Conservation (phyloP, 2,329 filamentous ascomycete species). For the Diaporthe sp. region DNA sequence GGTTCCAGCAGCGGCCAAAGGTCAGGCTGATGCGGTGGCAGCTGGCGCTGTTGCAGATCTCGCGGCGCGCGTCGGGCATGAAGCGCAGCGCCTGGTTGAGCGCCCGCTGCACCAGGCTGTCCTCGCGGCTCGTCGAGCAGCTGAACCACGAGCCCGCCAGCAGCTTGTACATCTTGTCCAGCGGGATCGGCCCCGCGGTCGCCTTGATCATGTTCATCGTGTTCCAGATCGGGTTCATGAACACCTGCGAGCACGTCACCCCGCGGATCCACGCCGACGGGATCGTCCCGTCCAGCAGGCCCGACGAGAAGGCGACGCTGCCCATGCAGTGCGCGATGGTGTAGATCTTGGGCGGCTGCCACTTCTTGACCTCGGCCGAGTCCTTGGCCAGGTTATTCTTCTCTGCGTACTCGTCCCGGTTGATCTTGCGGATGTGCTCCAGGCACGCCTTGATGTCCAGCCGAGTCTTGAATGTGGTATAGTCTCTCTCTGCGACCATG, state of each 20-base stretch:
- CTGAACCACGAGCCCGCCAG: slow-evolving; percentile 69
- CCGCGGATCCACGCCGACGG: slow-evolving; percentile 70
- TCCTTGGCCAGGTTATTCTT: slow-evolving; percentile 34
- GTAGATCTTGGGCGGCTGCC: slow-evolving; percentile 60
- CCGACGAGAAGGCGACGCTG: slow-evolving; percentile 69
- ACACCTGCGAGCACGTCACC: slow-evolving; percentile 72
- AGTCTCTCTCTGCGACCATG: slow-evolving; percentile 63
- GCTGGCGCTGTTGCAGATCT: slow-evolving; percentile 72
- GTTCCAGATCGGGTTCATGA: slow-evolving; percentile 74
- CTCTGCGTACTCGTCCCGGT: slow-evolving; percentile 47
- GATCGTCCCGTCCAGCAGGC: slow-evolving; percentile 74
- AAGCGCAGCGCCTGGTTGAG: slow-evolving; percentile 71
- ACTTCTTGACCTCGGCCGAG: neutral
- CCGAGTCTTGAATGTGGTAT: slow-evolving; percentile 72
- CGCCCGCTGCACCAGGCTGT: slow-evolving; percentile 62
- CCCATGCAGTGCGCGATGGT: slow-evolving; percentile 75
- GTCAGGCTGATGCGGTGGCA: slow-evolving; percentile 73
- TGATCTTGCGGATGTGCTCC: slow-evolving; percentile 62
- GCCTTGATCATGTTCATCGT: slow-evolving; percentile 70
- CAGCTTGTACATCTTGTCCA: slow-evolving; percentile 64
- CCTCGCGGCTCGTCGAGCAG: slow-evolving; percentile 62
- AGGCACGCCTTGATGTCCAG: slow-evolving; percentile 71
- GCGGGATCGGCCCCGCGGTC: slow-evolving; percentile 59
- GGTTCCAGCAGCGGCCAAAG: slow-evolving; percentile 76
- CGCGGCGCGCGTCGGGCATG: slow-evolving; percentile 66